Percentiles rank a stretch among this genome's conserved stretches.
Evolutionary conservation across 352 stramenopile species (phyloP).

Genomic region (Pythium inflatum): DNA sequence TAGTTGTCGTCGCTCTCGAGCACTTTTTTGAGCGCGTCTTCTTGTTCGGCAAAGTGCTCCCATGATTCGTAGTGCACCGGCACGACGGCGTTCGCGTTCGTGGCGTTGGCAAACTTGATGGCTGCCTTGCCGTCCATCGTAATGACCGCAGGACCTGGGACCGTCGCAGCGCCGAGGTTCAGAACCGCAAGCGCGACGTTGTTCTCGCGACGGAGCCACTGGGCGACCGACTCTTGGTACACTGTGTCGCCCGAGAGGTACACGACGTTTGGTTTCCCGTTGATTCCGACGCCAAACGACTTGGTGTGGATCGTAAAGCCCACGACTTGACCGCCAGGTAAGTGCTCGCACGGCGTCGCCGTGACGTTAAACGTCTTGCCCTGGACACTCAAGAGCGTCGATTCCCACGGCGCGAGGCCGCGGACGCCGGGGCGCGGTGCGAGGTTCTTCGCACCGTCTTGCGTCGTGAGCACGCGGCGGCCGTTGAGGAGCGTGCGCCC

Average conservation of each 20-base stretch:
- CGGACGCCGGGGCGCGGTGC: conserved; percentile 43
- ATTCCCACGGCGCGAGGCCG: conserved; percentile 40
- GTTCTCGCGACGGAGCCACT: conserved; percentile 35
- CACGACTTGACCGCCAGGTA: conserved; percentile 39
- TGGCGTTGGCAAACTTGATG: conserved; percentile 33
- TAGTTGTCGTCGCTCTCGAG: neutral
- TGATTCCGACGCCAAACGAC: conserved; percentile 34
- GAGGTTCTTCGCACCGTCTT: conserved; percentile 47
- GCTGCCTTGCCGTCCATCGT: conserved; percentile 39
- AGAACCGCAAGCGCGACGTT: conserved; percentile 42
- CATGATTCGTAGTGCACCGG: conserved; percentile 53
- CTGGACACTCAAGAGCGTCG: conserved; percentile 30
- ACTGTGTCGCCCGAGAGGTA: conserved; percentile 48
- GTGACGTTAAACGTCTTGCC: conserved; percentile 49
- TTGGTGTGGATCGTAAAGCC: conserved; percentile 45
- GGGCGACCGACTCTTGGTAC: conserved; percentile 37
- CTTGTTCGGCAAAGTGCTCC: conserved; percentile 37
- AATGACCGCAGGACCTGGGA: conserved; percentile 29
- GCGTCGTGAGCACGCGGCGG: conserved; percentile 43
- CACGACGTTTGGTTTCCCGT: conserved; percentile 43
- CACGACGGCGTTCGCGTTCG: conserved; percentile 38
- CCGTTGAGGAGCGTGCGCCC: conserved; percentile 46
- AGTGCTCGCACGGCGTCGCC: conserved; percentile 42
- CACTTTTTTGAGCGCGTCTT: conserved; percentile 3
- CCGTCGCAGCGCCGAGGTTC: conserved; percentile 40